These are phyloP conservation scores for Eragrostis curvula DNA, from an alignment of 176 grass and related monocot genomes.

Conservation along the genomic window DNA sequence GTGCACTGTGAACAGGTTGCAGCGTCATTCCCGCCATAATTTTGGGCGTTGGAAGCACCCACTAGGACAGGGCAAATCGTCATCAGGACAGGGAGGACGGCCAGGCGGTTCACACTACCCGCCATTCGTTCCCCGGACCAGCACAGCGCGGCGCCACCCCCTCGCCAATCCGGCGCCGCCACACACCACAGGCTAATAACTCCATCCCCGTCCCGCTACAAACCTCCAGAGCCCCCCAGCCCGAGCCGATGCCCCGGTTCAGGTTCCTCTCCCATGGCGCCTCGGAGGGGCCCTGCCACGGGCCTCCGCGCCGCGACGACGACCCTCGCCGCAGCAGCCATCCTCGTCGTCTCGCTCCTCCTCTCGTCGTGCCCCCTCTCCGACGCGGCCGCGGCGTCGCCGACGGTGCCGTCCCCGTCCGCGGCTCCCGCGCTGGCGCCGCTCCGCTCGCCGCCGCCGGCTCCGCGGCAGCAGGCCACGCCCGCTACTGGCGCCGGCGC, in stretches of 20 bases:
- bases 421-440: not conserved
- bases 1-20: not conserved
- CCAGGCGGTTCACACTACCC: not conserved
- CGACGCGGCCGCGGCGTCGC: not conserved
- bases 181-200: conserved; percentile 8
- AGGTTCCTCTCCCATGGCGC: conserved; percentile 34
- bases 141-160: too few species aligned
- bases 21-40: too few species aligned
- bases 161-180: too few species aligned
- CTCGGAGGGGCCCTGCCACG: not conserved
- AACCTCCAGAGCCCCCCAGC: not conserved
- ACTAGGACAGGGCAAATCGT: not conserved
- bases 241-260: conserved; percentile 32
- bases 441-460: too few species aligned
- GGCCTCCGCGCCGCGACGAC: not conserved
- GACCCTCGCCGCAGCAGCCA: not conserved
- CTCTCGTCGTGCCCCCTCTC: not conserved
- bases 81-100: conserved; percentile 7
- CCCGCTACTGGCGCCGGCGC: not conserved
- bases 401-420: not conserved
- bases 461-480: not conserved
- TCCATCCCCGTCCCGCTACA: not conserved
- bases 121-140: not conserved
- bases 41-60: not conserved
- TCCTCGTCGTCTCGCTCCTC: not conserved